These are phyloP conservation scores for Areca catechu DNA, from an alignment of 176 grass and related monocot species.

Conservation along the genomic window DNA sequence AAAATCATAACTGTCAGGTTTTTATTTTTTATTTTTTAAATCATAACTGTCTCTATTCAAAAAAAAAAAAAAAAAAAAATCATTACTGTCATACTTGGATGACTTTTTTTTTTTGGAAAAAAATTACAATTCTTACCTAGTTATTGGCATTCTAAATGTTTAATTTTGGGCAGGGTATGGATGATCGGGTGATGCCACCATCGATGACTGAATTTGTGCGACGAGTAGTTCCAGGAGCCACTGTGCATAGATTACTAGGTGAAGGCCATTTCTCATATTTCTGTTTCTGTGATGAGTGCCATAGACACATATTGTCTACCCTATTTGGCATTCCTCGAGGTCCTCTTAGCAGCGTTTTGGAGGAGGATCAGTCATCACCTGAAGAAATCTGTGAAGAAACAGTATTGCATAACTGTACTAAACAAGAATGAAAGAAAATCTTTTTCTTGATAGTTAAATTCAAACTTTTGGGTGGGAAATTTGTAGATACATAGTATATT, in stretches of 20 bases:
- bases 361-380: constrained; percentile 14
- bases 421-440: constrained; percentile 31
- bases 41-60: too few relatives aligned
- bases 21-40: too few relatives aligned
- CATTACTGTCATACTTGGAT: too few relatives aligned
- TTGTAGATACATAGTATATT: too few relatives aligned
- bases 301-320: constrained; percentile 88
- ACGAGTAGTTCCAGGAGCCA: constrained; percentile 65
- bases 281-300: constrained; percentile 85
- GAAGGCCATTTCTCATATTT: constrained; percentile 98
- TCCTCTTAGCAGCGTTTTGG: constrained; percentile 22
- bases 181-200: constrained; percentile 75
- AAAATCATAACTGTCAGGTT: too few relatives aligned
- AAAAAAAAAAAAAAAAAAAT: too few relatives aligned
- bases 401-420: constrained; percentile 16
- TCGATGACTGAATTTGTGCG: constrained; percentile 55
- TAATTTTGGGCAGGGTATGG: constrained; percentile 56
- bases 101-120: too few relatives aligned
- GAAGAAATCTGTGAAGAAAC: constrained; percentile 32
- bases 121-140: too few relatives aligned
- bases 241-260: constrained; percentile 57
- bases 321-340: constrained; percentile 88
- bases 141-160: neutral
- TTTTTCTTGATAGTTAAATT: neutral
- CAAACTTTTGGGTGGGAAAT: too few relatives aligned